Base-by-base conservation (phyloP, 2,329 filamentous ascomycete genomes). In the Fonsecaea nubica region DNA sequence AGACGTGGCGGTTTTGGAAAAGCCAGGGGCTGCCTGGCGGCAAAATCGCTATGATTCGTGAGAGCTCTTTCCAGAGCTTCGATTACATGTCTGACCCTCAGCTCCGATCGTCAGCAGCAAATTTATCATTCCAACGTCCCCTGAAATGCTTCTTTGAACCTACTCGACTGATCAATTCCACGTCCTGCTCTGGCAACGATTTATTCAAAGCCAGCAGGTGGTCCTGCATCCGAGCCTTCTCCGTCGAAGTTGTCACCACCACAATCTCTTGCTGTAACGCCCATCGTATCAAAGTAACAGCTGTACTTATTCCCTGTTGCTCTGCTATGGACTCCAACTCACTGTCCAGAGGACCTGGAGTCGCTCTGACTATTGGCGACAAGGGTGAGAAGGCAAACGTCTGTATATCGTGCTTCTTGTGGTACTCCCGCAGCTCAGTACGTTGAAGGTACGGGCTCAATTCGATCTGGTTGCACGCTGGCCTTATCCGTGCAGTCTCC, bases 401-500 rank as follows among this genome's bases (percentile, higher is more conserved):
- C 50, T 18, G 50, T 38, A 62, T 48, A 8, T 52, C 59, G 3
- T 56, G 48, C 15, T 54, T 36, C 15, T 33, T 30, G 15, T 62
- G 59, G 83, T 90, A 92, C 66, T 86, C 84, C 69, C 93, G 82
- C 48, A 93, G 86, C 80, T 92, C 92, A 58, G 89, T 89, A 21
- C 89, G 84, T 68, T 83, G 83, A 12, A 86, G 76, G 77, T 80
- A 86, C 1, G 81, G 84, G 71, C 86, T 84, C 21, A 79, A 75
- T 71, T 86, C 84, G 60, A 86, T 72, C 73, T 86, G 82, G 65
- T 84, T 81, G 5, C 77, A 80, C 0, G 81, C 80, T 8, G 84
- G 80, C 45, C 81, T 75, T 12, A 84, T 76, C 1, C 73, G 76
- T 15, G 77, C 75, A 38, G 83, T 77, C 56, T 80, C 74, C 9